A percentile compares a stretch with the other conserved stretches of the same genome.
Conservation (phyloP, 371 early-diverging fungal genomes). For the Haplosporangium sp. region DNA sequence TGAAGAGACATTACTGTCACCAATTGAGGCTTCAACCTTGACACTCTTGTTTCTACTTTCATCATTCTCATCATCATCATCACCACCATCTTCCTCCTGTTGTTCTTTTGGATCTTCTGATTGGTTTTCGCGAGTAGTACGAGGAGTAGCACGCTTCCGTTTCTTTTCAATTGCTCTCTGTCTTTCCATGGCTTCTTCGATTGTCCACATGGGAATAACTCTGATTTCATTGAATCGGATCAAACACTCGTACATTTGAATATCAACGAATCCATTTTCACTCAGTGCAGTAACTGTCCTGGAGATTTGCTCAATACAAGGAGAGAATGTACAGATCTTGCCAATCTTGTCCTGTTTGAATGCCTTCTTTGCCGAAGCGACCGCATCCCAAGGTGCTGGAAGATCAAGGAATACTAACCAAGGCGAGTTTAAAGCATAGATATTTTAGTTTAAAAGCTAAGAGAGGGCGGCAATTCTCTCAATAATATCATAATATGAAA, state of each 20-base stretch:
- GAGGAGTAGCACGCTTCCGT: constrained; percentile 44
- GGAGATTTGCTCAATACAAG: constrained; percentile 96
- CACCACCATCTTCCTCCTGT: constrained; percentile 15
- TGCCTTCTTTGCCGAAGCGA: constrained; percentile 84
- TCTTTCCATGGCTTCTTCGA: constrained; percentile 63
- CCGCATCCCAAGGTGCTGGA: constrained; percentile 97
- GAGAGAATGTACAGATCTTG: constrained; percentile 93
- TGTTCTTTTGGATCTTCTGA: not conserved
- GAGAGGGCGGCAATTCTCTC: not conserved
- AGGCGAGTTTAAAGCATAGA: not conserved
- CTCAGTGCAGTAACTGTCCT: constrained; percentile 80
- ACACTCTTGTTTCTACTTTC: constrained; percentile 26
- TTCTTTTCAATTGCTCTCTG: constrained; percentile 58
- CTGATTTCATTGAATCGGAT: constrained; percentile 70
- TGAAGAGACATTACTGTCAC: constrained; percentile 59
- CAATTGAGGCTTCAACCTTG: constrained; percentile 20
- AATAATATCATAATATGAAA: not conserved
- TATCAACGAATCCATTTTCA: constrained; percentile 84
- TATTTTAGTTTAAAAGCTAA: no score
- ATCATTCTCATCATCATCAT: constrained; percentile 11
- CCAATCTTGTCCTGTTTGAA: constrained; percentile 84
- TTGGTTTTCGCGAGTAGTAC: constrained; percentile 16
- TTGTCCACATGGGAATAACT: constrained; percentile 62
- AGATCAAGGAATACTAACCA: constrained; percentile 91
- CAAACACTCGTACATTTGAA: constrained; percentile 87